These are phyloP conservation scores for Penicillium coffeae DNA, from an alignment of 495 filamentous ascomycete genomes.

Conservation along the genomic window DNA sequence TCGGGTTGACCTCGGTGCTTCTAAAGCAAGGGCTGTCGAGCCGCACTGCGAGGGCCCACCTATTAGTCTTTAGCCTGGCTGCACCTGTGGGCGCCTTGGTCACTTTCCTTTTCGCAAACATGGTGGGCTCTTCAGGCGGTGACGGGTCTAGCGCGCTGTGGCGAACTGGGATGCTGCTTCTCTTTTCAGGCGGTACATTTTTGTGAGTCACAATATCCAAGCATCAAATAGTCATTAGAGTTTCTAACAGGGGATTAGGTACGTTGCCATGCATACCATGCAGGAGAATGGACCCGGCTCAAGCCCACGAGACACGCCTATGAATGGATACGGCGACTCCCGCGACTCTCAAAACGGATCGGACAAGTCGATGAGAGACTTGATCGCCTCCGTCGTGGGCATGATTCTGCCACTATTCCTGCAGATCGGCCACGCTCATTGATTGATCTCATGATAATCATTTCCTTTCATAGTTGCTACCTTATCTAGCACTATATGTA, in stretches of 20 bases:
- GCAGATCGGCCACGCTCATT: slow-evolving; percentile 87
- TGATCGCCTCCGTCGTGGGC: slow-evolving; percentile 73
- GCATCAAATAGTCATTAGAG: not conserved
- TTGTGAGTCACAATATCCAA: slow-evolving; percentile 56
- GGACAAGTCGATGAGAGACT: slow-evolving; percentile 48
- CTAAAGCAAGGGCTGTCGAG: slow-evolving; percentile 86
- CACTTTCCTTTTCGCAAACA: slow-evolving; percentile 74
- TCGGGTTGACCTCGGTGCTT: slow-evolving; percentile 85
- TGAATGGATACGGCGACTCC: slow-evolving; percentile 65
- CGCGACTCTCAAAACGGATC: slow-evolving; percentile 36
- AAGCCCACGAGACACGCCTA: slow-evolving; percentile 46
- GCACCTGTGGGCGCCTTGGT: slow-evolving; percentile 80
- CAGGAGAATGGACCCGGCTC: slow-evolving; percentile 63
- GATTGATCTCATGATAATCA: slow-evolving; percentile 15
- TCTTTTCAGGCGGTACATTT: slow-evolving; percentile 95
- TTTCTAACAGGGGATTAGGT: slow-evolving; percentile 49
- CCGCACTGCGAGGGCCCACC: slow-evolving; percentile 75
- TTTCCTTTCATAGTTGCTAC: slow-evolving; percentile 1
- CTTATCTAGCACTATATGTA: not conserved
- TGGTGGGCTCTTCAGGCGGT: slow-evolving; percentile 54
- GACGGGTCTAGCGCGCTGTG: slow-evolving; percentile 58
- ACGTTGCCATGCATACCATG: slow-evolving; percentile 99
- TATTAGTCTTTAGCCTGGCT: slow-evolving; percentile 87
- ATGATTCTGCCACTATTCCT: slow-evolving; percentile 89
- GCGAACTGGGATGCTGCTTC: slow-evolving; percentile 87